Evolutionary conservation across 1,139 yeast genomes (phyloP), one percentile per base, ranked within the genome.

Genomic region (Hyphopichia wangnamkhiaoensis): DNA sequence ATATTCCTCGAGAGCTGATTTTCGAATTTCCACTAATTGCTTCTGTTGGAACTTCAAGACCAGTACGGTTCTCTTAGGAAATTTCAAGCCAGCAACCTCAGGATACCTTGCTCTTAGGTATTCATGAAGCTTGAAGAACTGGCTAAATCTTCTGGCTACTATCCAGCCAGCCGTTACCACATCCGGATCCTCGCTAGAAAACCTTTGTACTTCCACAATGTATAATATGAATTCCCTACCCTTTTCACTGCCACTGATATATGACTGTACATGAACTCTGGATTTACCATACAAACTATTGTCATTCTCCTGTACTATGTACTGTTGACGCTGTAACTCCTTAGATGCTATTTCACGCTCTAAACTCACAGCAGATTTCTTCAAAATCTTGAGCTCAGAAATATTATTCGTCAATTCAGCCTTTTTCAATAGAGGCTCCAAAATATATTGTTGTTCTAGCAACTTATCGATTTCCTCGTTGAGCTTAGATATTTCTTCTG

Each of bases 101-200:
- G 81, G 73, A 49, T 83, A 84, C 35, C 65, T 68, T 3, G 61
- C 59, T 41, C 74, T 78, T 45, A 91, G 63, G 48, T 85, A 82
- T 47, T 79, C 81, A 52, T 90, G 82, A 24, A 91, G 67, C 45
- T 76, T 79, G 59, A 74, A 81, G 58, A 91, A 91, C 53, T 91
- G 97, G 51, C 88, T 86, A 54, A 82, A 91, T 41, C 98, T 68
- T 49, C 97, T 68, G 0, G 96, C 94, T 24, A 90, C 88, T 37
- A 88, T 81, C 97, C 97, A 91, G 0, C 91, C 89, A 0, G 93
- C 89, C 7, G 79, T 70, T 6, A 76, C 74, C 5, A 65, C 66
- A 14, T 71, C 70, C 3, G 73, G 67, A 40, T 68, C 65, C 10
- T 68, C 71, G 20, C 58, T 60, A 1, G 75, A 65, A 29, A 71